A percentile compares a stretch with the other conserved stretches of the same genome.
Evolutionary conservation across 2,329 filamentous ascomycete species (phyloP).

Genomic region (Colletotrichum sp.): DNA sequence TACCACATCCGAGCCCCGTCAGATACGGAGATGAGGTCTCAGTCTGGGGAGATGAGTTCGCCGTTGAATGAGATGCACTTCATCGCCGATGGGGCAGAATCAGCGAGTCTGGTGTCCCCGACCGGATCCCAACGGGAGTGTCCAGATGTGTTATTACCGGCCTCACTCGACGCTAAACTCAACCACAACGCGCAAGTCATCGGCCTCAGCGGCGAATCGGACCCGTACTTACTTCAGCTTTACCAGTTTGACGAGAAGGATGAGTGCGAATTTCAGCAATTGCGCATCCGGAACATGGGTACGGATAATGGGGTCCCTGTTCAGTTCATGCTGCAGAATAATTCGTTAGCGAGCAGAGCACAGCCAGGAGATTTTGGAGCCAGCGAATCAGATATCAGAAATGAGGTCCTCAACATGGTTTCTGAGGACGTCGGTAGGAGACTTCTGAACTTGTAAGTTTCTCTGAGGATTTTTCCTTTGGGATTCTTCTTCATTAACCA

Average conservation of each 20-base stretch:
- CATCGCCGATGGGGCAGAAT: not conserved
- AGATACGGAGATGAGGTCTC: not conserved
- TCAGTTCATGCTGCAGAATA: constrained; percentile 12
- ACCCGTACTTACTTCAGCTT: not conserved
- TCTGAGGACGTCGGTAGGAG: not conserved
- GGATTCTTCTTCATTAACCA: not conserved
- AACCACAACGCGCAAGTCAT: constrained; percentile 10
- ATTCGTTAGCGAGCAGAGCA: constrained; percentile 4
- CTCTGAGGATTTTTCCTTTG: not conserved
- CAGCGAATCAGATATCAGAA: not conserved
- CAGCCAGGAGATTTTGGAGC: not conserved
- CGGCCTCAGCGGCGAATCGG: constrained; percentile 12
- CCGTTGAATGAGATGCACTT: not conserved
- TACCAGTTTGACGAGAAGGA: constrained; percentile 9
- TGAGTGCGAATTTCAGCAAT: constrained; percentile 4
- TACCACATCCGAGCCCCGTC: not conserved
- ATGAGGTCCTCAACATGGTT: not conserved
- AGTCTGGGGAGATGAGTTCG: not conserved
- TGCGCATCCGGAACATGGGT: constrained; percentile 7
- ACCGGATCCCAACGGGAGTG: not conserved
- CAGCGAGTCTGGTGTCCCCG: not conserved
- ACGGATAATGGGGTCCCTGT: not conserved
- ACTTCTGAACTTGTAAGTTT: not conserved
- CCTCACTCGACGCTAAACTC: not conserved
- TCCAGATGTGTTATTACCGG: not conserved